Evolutionary conservation across 257 asterid genomes (phyloP).

Genomic region (Solanum ossicruentum): DNA sequence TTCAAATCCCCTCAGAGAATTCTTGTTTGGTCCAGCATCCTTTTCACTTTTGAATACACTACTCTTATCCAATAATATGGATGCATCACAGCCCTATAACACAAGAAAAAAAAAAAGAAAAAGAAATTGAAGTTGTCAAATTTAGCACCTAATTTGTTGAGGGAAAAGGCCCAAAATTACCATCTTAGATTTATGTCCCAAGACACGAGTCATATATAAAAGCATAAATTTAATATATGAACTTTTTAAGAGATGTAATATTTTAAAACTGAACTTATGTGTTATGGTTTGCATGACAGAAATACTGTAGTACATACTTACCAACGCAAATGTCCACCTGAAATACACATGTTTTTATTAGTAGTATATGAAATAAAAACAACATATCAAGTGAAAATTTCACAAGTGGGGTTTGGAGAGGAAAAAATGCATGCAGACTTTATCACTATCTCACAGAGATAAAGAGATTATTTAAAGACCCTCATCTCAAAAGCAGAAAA

Average conservation of each 20-base stretch:
- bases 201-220: not conserved
- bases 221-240: not conserved
- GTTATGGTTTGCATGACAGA: not conserved
- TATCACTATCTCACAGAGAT: too few relatives aligned
- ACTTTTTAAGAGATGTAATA: too few relatives aligned
- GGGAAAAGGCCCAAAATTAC: not conserved
- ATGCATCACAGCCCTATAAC: slow-evolving; percentile 69
- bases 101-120: not conserved
- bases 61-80: slow-evolving; percentile 44
- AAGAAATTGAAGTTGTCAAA: not conserved
- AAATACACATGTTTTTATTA: too few relatives aligned
- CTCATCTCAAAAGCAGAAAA: too few relatives aligned
- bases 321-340: not conserved
- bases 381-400: too few relatives aligned
- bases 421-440: too few relatives aligned
- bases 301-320: too few relatives aligned
- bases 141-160: not conserved
- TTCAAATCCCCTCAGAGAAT: slow-evolving; percentile 47
- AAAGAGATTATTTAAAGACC: too few relatives aligned
- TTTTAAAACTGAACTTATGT: not conserved
- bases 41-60: slow-evolving; percentile 27
- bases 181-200: not conserved
- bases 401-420: too few relatives aligned
- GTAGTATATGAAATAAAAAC: too few relatives aligned
- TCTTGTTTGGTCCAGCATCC: slow-evolving; percentile 57